A percentile compares a stretch with the other conserved stretches of the same genome.
phyloP scores from a whole-genome alignment of 2,329 filamentous ascomycete species.

The Incumbomyces delicatus region DNA sequence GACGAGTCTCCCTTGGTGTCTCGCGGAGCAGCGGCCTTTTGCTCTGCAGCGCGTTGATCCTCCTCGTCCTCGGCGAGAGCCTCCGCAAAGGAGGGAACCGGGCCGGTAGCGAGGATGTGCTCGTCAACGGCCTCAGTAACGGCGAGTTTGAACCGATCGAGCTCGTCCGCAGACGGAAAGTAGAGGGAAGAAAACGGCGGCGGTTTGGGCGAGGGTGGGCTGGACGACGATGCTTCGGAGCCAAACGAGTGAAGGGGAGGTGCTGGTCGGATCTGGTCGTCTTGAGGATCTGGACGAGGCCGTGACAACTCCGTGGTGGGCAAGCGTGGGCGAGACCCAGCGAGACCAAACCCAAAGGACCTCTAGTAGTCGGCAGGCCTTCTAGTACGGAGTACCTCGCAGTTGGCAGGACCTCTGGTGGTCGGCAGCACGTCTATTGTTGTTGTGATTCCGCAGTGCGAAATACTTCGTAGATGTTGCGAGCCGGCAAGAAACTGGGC shows the following conservation, averaged over 20 bases:
- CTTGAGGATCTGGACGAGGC: slow-evolving; percentile 27
- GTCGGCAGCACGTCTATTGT: too few relatives aligned
- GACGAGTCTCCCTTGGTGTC: slow-evolving; percentile 70
- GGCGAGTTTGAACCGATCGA: slow-evolving; percentile 30
- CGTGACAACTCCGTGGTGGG: slow-evolving; percentile 37
- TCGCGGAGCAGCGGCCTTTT: slow-evolving; percentile 71
- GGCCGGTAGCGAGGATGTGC: slow-evolving; percentile 41
- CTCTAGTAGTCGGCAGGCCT: too few relatives aligned
- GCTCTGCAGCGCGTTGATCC: slow-evolving; percentile 53
- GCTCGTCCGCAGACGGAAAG: slow-evolving; percentile 37
- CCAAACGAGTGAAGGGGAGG: slow-evolving; percentile 31
- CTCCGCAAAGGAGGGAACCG: slow-evolving; percentile 43
- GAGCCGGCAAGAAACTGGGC: too few relatives aligned
- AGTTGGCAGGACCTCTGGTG: too few relatives aligned
- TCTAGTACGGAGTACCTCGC: too few relatives aligned
- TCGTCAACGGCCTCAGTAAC: slow-evolving; percentile 40
- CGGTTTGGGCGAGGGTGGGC: slow-evolving; percentile 45
- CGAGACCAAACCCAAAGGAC: too few relatives aligned
- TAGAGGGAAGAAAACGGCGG: slow-evolving; percentile 57
- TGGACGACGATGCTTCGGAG: slow-evolving; percentile 35
- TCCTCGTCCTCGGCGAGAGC: slow-evolving; percentile 34
- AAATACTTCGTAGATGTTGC: too few relatives aligned
- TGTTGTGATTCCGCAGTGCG: too few relatives aligned
- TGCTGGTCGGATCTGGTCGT: slow-evolving; percentile 30
- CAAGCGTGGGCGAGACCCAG: too few relatives aligned